Percentiles rank a stretch among this genome's conserved stretches.
Evolutionary conservation across 495 filamentous ascomycete species (phyloP).

Genomic region (Hypoxylon fuscum): DNA sequence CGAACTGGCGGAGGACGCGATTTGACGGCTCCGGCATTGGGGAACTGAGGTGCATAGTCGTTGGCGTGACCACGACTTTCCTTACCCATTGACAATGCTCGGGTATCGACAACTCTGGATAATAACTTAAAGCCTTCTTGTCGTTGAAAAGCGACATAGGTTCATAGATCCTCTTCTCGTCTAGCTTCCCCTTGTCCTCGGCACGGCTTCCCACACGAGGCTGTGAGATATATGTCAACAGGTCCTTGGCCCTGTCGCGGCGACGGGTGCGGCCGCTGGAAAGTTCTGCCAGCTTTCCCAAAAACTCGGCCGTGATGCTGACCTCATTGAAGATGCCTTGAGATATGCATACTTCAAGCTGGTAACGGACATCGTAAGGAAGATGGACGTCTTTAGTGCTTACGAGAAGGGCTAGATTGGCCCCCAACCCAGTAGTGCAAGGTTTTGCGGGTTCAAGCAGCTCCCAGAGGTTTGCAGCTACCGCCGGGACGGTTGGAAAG

Average conservation of each 20-base stretch:
- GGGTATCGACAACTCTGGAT: slow-evolving; percentile 65
- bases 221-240: slow-evolving; percentile 53
- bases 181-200: slow-evolving; percentile 45
- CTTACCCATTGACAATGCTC: slow-evolving; percentile 77
- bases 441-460: slow-evolving; percentile 57
- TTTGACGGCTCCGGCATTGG: slow-evolving; percentile 89
- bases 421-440: slow-evolving; percentile 17
- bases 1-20: slow-evolving; percentile 79
- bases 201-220: slow-evolving; percentile 11
- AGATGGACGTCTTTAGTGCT: slow-evolving; percentile 57
- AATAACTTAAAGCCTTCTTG: slow-evolving; percentile 54
- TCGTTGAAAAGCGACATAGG: slow-evolving; percentile 79
- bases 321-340: slow-evolving; percentile 81
- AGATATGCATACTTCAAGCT: slow-evolving; percentile 91
- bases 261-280: slow-evolving; percentile 18
- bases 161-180: slow-evolving; percentile 67
- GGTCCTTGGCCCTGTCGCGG: slow-evolving; percentile 48
- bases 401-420: slow-evolving; percentile 48
- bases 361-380: slow-evolving; percentile 81
- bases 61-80: slow-evolving; percentile 82
- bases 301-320: slow-evolving; percentile 72
- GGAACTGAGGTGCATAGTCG: slow-evolving; percentile 77
- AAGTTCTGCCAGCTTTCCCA: slow-evolving; percentile 65
- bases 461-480: slow-evolving; percentile 60
- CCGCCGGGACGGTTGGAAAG: slow-evolving; percentile 30